Percentiles rank a stretch among this genome's conserved stretches.
phyloP scores from a whole-genome alignment of 176 grass and related monocot species.

The Eremochloa ophiuroides region DNA sequence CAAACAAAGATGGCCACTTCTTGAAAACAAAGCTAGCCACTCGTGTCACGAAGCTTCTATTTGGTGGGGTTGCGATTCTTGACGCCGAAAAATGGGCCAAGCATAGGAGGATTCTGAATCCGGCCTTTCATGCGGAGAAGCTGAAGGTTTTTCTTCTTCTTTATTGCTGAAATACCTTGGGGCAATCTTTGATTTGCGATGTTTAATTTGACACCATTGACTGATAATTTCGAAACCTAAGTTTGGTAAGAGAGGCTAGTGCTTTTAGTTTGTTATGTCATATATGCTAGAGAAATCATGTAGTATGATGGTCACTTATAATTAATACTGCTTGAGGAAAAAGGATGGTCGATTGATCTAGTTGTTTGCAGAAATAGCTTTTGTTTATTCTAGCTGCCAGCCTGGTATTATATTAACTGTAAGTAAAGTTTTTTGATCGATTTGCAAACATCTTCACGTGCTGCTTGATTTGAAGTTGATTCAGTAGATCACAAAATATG shows the following conservation, averaged over 20 bases:
- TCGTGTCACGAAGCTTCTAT: not conserved
- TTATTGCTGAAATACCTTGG: not conserved
- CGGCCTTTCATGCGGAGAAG: slow-evolving; percentile 63
- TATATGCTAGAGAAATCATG: not conserved
- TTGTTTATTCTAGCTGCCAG: not conserved
- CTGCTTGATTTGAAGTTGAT: not conserved
- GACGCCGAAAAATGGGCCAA: slow-evolving; percentile 67
- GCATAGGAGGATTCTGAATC: slow-evolving; percentile 60
- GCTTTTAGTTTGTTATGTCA: not conserved
- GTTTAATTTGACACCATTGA: not conserved
- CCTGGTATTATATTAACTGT: not conserved
- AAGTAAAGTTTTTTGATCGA: not conserved
- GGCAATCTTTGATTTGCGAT: not conserved
- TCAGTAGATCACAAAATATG: not conserved
- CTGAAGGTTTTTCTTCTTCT: slow-evolving; percentile 31
- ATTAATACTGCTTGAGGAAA: not conserved
- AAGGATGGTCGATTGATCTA: not conserved
- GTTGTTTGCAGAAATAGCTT: not conserved
- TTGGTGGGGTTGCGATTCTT: slow-evolving; percentile 30
- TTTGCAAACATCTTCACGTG: not conserved
- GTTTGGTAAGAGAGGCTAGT: not conserved
- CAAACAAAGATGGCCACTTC: slow-evolving; percentile 42
- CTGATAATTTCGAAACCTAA: not conserved
- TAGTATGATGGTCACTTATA: not conserved
- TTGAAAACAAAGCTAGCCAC: not conserved